These are phyloP conservation scores for Simplicillium sp. DNA, from an alignment of 2,329 filamentous ascomycete genomes.

Conservation along the genomic window DNA sequence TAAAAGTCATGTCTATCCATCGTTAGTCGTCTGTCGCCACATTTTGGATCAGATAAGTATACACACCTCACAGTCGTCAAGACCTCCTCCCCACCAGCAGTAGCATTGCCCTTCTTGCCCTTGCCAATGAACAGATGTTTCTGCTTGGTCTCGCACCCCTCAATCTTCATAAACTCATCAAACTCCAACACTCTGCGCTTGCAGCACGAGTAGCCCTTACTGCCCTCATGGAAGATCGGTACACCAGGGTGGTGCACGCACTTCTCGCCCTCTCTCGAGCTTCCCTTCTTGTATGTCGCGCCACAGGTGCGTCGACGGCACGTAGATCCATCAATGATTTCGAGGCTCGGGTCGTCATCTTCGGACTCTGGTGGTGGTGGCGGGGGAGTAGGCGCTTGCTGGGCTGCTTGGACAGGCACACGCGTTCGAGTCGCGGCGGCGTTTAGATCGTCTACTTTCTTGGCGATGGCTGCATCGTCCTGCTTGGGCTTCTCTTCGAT, in stretches of 20 bases:
- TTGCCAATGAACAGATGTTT: conserved; percentile 79
- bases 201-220: conserved; percentile 96
- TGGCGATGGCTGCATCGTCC: conserved; percentile 28
- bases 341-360: conserved; percentile 69
- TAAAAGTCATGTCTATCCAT: conserved; percentile 68
- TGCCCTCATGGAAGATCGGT: conserved; percentile 94
- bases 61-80: conserved; percentile 66
- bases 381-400: conserved; percentile 40
- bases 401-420: conserved; percentile 29
- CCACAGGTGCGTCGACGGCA: conserved; percentile 76
- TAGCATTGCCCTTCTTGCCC: conserved; percentile 51
- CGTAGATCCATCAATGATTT: conserved; percentile 62
- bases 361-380: conserved; percentile 68
- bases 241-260: conserved; percentile 85
- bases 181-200: conserved; percentile 93
- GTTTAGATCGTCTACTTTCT: conserved; percentile 45
- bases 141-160: conserved; percentile 75
- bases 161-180: conserved; percentile 94
- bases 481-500: conserved; percentile 47
- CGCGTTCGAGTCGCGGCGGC: conserved; percentile 28
- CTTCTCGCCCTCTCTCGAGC: conserved; percentile 57
- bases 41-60: too few relatives aligned
- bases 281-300: conserved; percentile 50
- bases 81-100: conserved; percentile 56
- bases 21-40: neutral